Conservation (phyloP, 129 eudicot genomes). For the Apium graveolens region DNA sequence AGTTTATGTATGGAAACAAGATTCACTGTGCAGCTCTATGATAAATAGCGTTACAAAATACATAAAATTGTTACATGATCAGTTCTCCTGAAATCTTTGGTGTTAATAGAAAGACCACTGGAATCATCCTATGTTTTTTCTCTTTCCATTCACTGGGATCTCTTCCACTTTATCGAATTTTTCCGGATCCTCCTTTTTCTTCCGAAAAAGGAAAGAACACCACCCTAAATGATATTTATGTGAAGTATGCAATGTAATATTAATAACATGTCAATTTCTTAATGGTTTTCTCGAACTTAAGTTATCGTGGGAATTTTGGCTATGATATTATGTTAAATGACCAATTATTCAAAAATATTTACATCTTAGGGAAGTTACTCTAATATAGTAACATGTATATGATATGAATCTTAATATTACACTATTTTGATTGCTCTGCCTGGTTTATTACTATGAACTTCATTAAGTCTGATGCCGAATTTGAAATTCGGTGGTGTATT, state of each 20-base stretch:
- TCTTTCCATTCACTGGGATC: no score
- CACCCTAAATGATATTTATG: background rate
- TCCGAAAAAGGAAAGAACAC: background rate
- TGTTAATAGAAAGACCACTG: background rate
- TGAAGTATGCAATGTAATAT: background rate
- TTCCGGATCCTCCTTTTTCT: no score
- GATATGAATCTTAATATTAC: background rate
- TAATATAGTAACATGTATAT: background rate
- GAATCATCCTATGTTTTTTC: no score
- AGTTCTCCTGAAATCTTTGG: background rate
- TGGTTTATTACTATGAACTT: background rate
- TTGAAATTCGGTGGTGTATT: background rate
- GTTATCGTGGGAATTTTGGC: background rate
- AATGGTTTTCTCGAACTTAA: background rate
- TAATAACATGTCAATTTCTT: background rate
- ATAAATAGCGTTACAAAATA: background rate
- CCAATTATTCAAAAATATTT: background rate
- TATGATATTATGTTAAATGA: background rate
- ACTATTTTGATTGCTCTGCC: background rate
- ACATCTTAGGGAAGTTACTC: background rate
- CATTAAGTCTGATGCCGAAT: background rate
- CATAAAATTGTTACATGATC: background rate
- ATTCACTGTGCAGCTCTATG: background rate
- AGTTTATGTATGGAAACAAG: background rate
- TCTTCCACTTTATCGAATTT: no score